Evolutionary conservation across 257 asterid species (phyloP), one percentile per base, ranked within the genome.

Genomic region (Nicotiana knightiana): DNA sequence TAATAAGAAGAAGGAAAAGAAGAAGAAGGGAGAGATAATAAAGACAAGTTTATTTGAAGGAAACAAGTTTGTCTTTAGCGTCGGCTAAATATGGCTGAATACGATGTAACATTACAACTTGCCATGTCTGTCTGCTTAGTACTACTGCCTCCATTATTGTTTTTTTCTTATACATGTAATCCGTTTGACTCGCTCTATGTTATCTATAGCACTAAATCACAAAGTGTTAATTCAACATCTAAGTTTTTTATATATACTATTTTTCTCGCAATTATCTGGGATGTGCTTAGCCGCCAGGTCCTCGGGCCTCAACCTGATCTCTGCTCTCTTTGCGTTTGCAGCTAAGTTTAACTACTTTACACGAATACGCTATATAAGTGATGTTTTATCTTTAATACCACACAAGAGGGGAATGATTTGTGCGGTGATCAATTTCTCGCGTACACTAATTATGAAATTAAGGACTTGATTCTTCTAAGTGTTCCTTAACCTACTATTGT

Each of bases 21-120:
- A 53, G 58, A 53, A 53, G 58, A 13, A 3, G 13, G 5, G 57
- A 51, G 16, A 51, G 4, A 51, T 51, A 10, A 48, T 9, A 1
- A 51, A 51, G 24, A 5, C 63, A 57, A 57, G 62, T 55, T 55
- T 55, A 55, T 16, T 55, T 4, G 61, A 16, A 17, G 62, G 62
- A 17, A 4, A 15, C 2, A 59, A 61, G 11, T 43, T 70, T 46
- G 79, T 73, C 16, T 48, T 73, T 24, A 73, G 24, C 4, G 62
- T 48, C 79, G 62, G 79, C 62, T 48, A 43, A 43, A 43, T 43
- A 43, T 13, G 43, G 62, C 26, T 48, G 62, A 73, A 73, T 1
- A 73, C 7, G 62, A 73, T 73, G 79, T 73, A 46, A 73, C 79
- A 24, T 73, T 48, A 73, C 79, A 73, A 48, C 79, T 73, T 73